Conservation (phyloP, 192 early-diverging fungal genomes). For the Backusella tuberculispora region DNA sequence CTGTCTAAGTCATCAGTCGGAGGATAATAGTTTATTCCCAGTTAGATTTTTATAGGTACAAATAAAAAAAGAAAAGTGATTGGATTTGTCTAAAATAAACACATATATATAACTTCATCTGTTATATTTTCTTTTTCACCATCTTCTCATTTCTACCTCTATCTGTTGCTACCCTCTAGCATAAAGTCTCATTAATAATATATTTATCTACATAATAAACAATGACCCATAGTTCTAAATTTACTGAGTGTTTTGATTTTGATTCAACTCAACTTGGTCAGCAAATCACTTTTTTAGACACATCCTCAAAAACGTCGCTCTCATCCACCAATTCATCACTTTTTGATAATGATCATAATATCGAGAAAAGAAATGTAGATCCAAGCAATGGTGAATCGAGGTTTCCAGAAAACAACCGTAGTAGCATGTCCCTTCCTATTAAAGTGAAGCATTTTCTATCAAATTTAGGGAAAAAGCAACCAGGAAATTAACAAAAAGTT, state of each 20-base stretch:
- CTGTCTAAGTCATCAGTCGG: not conserved
- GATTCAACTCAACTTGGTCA: slow-evolving; percentile 4
- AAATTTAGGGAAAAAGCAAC: not conserved
- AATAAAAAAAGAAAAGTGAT: not conserved
- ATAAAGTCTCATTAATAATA: not conserved
- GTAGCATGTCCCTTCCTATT: not conserved
- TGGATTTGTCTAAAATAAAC: slow-evolving; percentile 8
- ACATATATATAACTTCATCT: not conserved
- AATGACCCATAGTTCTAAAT: not conserved
- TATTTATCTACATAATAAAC: not conserved
- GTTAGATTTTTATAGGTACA: slow-evolving; percentile 1
- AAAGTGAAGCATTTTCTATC: not conserved
- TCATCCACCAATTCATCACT: not conserved
- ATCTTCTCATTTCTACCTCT: not conserved
- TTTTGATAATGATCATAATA: not conserved
- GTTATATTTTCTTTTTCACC: not conserved
- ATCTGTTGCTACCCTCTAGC: no score
- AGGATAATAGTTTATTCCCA: not conserved
- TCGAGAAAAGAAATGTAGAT: not conserved
- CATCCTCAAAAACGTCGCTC: slow-evolving; percentile 1
- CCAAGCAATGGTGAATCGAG: not conserved
- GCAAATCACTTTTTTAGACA: not conserved
- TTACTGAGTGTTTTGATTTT: slow-evolving; percentile 2
- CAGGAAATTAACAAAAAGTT: not conserved
- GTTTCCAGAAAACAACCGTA: not conserved